Percentiles rank a stretch among this genome's conserved stretches.
These are phyloP conservation scores for Mayamaea pseudoterrestris DNA, from an alignment of 108 stramenopile species.

Conservation along the genomic window DNA sequence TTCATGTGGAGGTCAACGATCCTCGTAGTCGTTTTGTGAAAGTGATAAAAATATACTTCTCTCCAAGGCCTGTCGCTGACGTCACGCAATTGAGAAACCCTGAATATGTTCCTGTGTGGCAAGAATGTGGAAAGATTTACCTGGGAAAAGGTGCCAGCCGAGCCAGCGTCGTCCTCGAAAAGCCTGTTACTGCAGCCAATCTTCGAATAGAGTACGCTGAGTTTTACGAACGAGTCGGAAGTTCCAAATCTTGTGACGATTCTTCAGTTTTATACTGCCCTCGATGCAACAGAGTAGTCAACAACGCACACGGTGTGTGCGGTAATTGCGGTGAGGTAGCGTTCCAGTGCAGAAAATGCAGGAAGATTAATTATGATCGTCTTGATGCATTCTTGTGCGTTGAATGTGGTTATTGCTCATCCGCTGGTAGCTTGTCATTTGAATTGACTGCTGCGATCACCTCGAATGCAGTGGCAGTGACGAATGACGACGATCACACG, in stretches of 20 bases:
- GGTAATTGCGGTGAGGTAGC: conserved; percentile 92
- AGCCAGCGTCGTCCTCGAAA: conserved; percentile 30
- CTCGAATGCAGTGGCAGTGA: conserved; percentile 64
- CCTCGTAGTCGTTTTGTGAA: conserved; percentile 70
- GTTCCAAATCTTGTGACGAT: conserved; percentile 35
- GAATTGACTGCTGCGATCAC: conserved; percentile 60
- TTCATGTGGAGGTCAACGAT: conserved; percentile 50
- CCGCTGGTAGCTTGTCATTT: conserved; percentile 64
- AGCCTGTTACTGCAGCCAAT: conserved; percentile 61
- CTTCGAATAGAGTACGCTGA: conserved; percentile 64
- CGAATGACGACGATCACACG: conserved; percentile 41
- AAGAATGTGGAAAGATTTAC: conserved; percentile 48
- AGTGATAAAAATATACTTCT: conserved; percentile 45
- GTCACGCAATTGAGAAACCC: conserved; percentile 39
- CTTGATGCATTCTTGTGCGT: conserved; percentile 93
- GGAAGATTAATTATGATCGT: conserved; percentile 90
- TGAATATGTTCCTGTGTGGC: conserved; percentile 45
- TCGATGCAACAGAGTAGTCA: conserved; percentile 84
- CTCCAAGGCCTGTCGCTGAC: conserved; percentile 40
- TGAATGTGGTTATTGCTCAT: conserved; percentile 92
- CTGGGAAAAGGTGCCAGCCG: conserved; percentile 44
- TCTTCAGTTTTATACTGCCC: conserved; percentile 70
- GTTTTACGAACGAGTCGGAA: conserved; percentile 64
- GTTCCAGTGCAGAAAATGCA: conserved; percentile 90
- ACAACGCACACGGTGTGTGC: conserved; percentile 91